These are phyloP conservation scores for Mycena polygramma DNA, from an alignment of 768 basidiomycete species.

Conservation along the genomic window DNA sequence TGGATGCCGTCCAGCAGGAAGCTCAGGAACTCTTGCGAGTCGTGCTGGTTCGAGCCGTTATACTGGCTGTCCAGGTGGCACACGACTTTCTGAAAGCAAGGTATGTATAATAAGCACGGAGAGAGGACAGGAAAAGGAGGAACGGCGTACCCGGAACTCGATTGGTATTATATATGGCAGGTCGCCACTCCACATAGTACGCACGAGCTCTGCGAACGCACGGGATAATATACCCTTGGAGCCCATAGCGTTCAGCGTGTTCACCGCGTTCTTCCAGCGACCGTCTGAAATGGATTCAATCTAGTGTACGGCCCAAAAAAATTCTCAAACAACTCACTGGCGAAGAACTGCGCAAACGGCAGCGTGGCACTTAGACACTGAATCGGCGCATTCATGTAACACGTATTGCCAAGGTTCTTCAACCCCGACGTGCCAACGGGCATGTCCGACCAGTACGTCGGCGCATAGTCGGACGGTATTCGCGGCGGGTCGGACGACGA, in stretches of 20 bases:
- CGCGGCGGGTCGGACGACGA: constrained; percentile 62
- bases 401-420: constrained; percentile 97
- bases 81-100: constrained; percentile 50
- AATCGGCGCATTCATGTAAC: constrained; percentile 99
- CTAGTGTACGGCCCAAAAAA: constrained; percentile 20
- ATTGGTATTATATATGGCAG: constrained; percentile 86
- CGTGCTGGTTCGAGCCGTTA: constrained; percentile 91
- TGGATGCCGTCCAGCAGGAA: constrained; percentile 95
- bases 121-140: constrained; percentile 5
- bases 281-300: constrained; percentile 63
- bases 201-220: constrained; percentile 87
- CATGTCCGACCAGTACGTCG: constrained; percentile 86
- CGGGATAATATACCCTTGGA: constrained; percentile 86
- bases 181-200: constrained; percentile 90
- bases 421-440: constrained; percentile 86
- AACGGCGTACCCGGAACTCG: constrained; percentile 79
- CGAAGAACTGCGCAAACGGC: constrained; percentile 94
- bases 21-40: constrained; percentile 96
- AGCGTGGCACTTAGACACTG: constrained; percentile 96
- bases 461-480: constrained; percentile 82
- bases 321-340: constrained; percentile 63
- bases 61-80: constrained; percentile 78
- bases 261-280: constrained; percentile 86
- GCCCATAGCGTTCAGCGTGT: constrained; percentile 87
- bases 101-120: constrained; percentile 9